Base-by-base conservation (phyloP, 2,329 filamentous ascomycete genomes). In the Xylariaceae sp. region DNA sequence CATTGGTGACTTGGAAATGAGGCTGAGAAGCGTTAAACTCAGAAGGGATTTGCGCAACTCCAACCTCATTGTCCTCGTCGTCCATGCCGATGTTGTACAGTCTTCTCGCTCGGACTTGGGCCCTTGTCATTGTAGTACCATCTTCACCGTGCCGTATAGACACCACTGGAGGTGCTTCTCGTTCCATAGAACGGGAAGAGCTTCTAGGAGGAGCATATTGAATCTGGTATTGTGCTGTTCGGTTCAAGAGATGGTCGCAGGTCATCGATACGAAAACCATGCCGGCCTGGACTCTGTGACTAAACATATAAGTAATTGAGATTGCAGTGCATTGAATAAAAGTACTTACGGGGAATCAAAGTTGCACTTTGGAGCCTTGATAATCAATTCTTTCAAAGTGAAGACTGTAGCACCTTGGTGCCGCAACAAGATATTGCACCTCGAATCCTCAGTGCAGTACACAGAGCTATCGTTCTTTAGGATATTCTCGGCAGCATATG, bases 231-330 rank as follows among this genome's bases (percentile, higher is more conserved):
- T 83, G 78, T 6, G 86, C 80, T 11, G 89, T 94, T 50, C 85
- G 79, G 17, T 76, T 80, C 39, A 94, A 71, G 1, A 94, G 73
- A 52, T 94, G 85, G 58, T 95, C 84, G 35, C 85, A 81, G 38
- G 83, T 80, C 91, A 96, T 96, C 41, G 89, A 82, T 27, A 97
- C 79, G 63, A 96, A 96, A 1, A 97, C 81, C 78, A 96, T 86
- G 40, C 94, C 92, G 76, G 95, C 88, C 68, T 92, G 86, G 46
- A 96, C 85, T 47, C 89, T 47, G 48, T 54, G 49, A 49, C 49
- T 48, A 54, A 55, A 51, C 51, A 45, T 44, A 61, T 75, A 57
- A 76, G 69, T 40, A 54, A 52, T 42, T 51, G 39, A 32, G 17
- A 30, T 19, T 10, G n/a, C n/a, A 27, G 33, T 36, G 43, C 44